A percentile compares a stretch with the other conserved stretches of the same genome.
Evolutionary conservation across 805 yeast genomes (phyloP).

Genomic region (Nakazawaea sp.): DNA sequence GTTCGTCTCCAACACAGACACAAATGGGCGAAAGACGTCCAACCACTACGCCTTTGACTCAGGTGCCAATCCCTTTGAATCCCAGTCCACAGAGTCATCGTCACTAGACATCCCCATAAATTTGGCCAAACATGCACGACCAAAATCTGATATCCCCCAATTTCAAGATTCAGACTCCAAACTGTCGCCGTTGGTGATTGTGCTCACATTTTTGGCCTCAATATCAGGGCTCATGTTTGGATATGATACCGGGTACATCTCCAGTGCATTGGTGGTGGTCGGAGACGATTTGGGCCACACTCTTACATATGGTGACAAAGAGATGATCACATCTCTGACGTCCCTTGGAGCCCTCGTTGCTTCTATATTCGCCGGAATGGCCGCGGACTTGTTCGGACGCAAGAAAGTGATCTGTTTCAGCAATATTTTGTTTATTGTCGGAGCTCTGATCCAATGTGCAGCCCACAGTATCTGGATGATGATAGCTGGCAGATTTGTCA

Average conservation of each 20-base stretch:
- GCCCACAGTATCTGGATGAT: slow-evolving; percentile 39
- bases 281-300: slow-evolving; percentile 38
- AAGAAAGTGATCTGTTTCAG: slow-evolving; percentile 37
- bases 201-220: slow-evolving; percentile 43
- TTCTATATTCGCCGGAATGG: slow-evolving; percentile 38
- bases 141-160: background rate
- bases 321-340: slow-evolving; percentile 47
- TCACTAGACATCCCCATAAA: background rate
- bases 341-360: slow-evolving; percentile 50
- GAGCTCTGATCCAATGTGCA: slow-evolving; percentile 40
- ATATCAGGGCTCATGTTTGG: slow-evolving; percentile 58
- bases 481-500: slow-evolving; percentile 44
- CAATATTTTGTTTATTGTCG: slow-evolving; percentile 39
- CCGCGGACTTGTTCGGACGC: slow-evolving; percentile 44
- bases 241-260: slow-evolving; percentile 54
- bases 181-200: slow-evolving; percentile 33
- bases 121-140: background rate
- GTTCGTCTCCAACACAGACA: background rate
- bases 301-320: slow-evolving; percentile 38
- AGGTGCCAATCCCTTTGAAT: background rate
- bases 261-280: slow-evolving; percentile 46
- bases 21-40: background rate
- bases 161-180: background rate
- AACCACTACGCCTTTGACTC: background rate
- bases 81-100: background rate